Conservation (phyloP, 2,329 filamentous ascomycete genomes). For the Fusarium guadeloupense region DNA sequence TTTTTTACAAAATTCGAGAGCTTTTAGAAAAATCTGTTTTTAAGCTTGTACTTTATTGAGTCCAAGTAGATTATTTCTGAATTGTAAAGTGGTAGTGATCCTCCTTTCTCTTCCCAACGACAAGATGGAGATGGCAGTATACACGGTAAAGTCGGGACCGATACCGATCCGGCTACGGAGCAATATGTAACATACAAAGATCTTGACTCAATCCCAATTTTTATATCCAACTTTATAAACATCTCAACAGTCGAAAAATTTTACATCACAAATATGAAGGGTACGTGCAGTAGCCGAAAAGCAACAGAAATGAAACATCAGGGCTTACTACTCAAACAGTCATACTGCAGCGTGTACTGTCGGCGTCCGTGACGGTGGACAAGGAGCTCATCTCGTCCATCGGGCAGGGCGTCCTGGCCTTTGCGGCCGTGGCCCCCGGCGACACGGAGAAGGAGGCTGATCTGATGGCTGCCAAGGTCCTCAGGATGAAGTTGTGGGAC, state of each 20-base stretch:
- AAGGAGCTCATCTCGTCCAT: conserved; percentile 90
- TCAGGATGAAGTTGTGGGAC: conserved; percentile 93
- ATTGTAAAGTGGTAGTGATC: no score
- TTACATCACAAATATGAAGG: conserved; percentile 33
- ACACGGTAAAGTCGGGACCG: conserved; percentile 22
- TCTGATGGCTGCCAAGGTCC: conserved; percentile 80
- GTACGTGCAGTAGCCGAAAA: conserved; percentile 22
- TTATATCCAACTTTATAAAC: conserved; percentile 8
- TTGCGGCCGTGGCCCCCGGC: conserved; percentile 89
- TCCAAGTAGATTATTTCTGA: no score
- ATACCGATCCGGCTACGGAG: conserved; percentile 33
- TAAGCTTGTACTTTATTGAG: neutral
- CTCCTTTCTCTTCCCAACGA: no score
- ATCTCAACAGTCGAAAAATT: conserved; percentile 5
- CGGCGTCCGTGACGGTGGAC: conserved; percentile 94
- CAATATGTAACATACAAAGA: conserved; percentile 16
- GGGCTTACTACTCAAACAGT: conserved; percentile 60
- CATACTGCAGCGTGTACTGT: conserved; percentile 91
- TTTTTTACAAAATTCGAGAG: neutral
- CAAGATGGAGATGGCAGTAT: conserved; percentile 2
- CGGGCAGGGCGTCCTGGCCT: conserved; percentile 86
- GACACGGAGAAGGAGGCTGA: conserved; percentile 92
- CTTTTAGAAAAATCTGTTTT: neutral
- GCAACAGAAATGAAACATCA: conserved; percentile 1
- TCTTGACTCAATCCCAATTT: conserved; percentile 8